Conservation (phyloP, 2,329 filamentous ascomycete species). For the Cladophialophora chaetospira region DNA sequence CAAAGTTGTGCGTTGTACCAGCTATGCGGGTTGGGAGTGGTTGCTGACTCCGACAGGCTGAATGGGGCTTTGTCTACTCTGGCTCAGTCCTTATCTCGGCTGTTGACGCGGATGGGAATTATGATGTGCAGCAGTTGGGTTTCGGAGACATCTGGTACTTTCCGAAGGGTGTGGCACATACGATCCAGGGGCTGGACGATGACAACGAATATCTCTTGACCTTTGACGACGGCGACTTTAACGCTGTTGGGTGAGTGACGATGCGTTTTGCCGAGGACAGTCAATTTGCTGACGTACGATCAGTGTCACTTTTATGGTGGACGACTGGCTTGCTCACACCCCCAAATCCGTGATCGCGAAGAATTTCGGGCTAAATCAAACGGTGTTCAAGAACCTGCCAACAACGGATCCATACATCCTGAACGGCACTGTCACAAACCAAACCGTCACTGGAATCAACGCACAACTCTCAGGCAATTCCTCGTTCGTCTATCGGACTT, state of each 20-base stretch:
- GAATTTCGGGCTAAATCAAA: conserved; percentile 66
- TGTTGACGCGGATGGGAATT: conserved; percentile 63
- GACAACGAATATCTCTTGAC: conserved; percentile 68
- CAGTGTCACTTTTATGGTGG: conserved; percentile 70
- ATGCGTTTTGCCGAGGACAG: neutral
- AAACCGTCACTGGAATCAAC: conserved; percentile 49
- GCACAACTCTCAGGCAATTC: conserved; percentile 57
- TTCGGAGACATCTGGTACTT: conserved; percentile 71
- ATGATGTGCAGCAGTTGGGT: conserved; percentile 57
- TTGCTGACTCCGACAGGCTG: conserved; percentile 49
- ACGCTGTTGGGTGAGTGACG: conserved; percentile 58
- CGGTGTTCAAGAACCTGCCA: conserved; percentile 62
- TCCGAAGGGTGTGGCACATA: conserved; percentile 65
- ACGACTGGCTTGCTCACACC: conserved; percentile 70
- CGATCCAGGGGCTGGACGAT: conserved; percentile 62
- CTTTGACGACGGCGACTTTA: conserved; percentile 69
- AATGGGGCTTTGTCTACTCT: conserved; percentile 66
- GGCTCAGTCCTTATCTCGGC: conserved; percentile 62
- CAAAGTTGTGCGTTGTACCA: conserved; percentile 54
- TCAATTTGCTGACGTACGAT: neutral
- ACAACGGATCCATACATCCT: conserved; percentile 63
- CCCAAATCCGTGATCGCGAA: conserved; percentile 65
- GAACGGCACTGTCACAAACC: conserved; percentile 56
- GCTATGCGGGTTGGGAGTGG: neutral
- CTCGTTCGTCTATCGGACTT: conserved; percentile 64